Conservation (phyloP, 1,139 yeast genomes). For the Geotrichum klebahnii region DNA sequence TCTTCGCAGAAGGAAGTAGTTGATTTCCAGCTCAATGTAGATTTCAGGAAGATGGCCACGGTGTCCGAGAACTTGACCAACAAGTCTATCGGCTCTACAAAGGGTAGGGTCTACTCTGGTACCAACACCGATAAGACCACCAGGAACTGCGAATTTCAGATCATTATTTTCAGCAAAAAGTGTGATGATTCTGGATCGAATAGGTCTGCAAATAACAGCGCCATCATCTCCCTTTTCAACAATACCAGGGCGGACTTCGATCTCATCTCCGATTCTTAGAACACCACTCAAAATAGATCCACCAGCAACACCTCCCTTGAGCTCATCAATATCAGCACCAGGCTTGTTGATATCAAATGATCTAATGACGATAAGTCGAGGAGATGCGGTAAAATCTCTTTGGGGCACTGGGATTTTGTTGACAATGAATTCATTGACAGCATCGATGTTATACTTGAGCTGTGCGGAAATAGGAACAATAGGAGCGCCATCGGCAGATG, state of each 20-base stretch:
- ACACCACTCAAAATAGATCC: conserved; percentile 97
- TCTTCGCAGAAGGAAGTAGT: conserved; percentile 93
- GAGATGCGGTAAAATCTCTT: conserved; percentile 90
- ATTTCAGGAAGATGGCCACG: conserved; percentile 93
- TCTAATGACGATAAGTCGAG: conserved; percentile 94
- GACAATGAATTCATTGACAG: conserved; percentile 94
- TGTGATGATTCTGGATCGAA: conserved; percentile 88
- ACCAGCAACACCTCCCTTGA: conserved; percentile 99
- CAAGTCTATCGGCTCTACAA: conserved; percentile 98
- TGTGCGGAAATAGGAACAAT: conserved; percentile 98
- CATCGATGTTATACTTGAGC: conserved; percentile 95
- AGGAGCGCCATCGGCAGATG: conserved; percentile 98
- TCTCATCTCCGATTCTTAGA: conserved; percentile 93
- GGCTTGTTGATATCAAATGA: conserved; percentile 99
- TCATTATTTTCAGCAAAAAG: conserved; percentile 97
- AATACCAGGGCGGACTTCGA: conserved; percentile 98
- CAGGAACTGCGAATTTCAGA: conserved; percentile 97
- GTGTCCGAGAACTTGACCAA: conserved; percentile 98
- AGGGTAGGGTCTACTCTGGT: conserved; percentile 97
- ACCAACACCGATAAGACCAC: conserved; percentile 99
- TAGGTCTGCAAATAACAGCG: conserved; percentile 92
- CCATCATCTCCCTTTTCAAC: conserved; percentile 81
- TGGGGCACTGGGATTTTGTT: conserved; percentile 94
- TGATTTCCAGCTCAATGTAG: conserved; percentile 94
- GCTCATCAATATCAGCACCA: conserved; percentile 94